Percentiles rank a stretch among this genome's conserved stretches.
phyloP scores from a whole-genome alignment of 2,329 filamentous ascomycete genomes.

The Boeremia lycopersici region DNA sequence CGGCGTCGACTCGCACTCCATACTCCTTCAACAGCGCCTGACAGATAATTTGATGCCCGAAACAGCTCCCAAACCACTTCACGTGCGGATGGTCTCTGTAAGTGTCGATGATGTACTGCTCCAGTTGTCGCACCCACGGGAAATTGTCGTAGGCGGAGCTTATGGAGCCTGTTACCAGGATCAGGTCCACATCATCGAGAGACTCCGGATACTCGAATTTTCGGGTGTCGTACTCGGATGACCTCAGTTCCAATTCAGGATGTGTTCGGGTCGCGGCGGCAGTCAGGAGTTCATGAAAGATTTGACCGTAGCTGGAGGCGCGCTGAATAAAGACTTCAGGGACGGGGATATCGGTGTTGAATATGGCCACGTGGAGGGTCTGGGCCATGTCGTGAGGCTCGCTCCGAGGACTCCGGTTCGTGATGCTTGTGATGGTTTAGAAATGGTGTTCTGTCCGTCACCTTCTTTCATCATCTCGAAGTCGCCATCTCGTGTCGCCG shows the following conservation, averaged over 20 bases:
- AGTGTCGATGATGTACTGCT: conserved; percentile 38
- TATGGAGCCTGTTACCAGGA: conserved; percentile 51
- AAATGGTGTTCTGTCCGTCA: background rate
- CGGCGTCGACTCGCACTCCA: conserved; percentile 35
- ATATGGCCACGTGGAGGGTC: conserved; percentile 28
- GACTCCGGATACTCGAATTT: conserved; percentile 44
- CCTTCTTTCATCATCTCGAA: background rate
- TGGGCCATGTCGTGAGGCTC: background rate
- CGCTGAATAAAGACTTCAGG: conserved; percentile 25
- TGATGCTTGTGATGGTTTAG: background rate
- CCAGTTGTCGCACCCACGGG: conserved; percentile 33
- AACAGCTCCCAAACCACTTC: conserved; percentile 53
- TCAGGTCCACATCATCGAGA: conserved; percentile 40
- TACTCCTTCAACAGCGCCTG: conserved; percentile 44
- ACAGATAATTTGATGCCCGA: conserved; percentile 52
- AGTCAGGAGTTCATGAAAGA: conserved; percentile 36
- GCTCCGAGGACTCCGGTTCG: no score
- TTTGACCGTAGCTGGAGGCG: conserved; percentile 35
- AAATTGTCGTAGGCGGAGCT: conserved; percentile 38
- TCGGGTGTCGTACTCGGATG: conserved; percentile 46
- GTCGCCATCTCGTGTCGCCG: background rate
- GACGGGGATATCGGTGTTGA: conserved; percentile 42
- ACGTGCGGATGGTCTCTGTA: conserved; percentile 40
- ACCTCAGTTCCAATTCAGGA: conserved; percentile 26
- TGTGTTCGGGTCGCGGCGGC: conserved; percentile 20